These are phyloP conservation scores for Botryotinia narcissicola DNA, from an alignment of 2,329 filamentous ascomycete species.

Conservation along the genomic window DNA sequence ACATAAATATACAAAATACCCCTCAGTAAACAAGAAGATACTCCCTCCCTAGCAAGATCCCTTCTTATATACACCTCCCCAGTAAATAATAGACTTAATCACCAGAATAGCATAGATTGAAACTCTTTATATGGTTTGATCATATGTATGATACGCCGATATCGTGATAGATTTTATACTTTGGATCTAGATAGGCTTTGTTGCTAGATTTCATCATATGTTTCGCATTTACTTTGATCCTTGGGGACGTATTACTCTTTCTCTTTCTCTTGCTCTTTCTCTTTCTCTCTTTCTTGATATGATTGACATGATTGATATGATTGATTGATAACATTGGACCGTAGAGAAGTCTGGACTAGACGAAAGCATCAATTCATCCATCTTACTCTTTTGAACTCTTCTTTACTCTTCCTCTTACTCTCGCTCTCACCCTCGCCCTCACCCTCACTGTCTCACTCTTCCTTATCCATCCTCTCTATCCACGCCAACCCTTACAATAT, in stretches of 20 bases:
- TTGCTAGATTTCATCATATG: neutral
- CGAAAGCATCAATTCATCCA: neutral
- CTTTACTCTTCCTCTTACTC: neutral
- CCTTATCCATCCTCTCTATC: neutral
- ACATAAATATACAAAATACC: neutral
- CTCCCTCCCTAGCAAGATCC: neutral
- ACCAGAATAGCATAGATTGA: neutral
- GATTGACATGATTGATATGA: neutral
- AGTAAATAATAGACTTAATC: neutral
- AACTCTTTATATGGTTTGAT: neutral
- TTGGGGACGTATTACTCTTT: neutral
- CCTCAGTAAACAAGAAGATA: neutral
- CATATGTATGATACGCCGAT: neutral
- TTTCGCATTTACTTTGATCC: neutral
- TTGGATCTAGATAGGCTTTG: neutral
- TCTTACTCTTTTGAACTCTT: neutral
- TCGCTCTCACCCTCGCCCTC: neutral
- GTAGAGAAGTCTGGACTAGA: neutral
- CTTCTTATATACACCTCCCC: neutral
- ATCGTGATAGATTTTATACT: neutral
- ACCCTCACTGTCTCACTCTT: neutral
- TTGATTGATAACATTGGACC: too few species aligned
- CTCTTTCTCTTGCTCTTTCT: too few species aligned
- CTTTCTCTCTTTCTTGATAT: neutral
- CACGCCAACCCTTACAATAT: neutral